A percentile compares a stretch with the other conserved stretches of the same genome.
Conservation (phyloP, 1,284 basidiomycete genomes). For the Exobasidium rhododendri region DNA sequence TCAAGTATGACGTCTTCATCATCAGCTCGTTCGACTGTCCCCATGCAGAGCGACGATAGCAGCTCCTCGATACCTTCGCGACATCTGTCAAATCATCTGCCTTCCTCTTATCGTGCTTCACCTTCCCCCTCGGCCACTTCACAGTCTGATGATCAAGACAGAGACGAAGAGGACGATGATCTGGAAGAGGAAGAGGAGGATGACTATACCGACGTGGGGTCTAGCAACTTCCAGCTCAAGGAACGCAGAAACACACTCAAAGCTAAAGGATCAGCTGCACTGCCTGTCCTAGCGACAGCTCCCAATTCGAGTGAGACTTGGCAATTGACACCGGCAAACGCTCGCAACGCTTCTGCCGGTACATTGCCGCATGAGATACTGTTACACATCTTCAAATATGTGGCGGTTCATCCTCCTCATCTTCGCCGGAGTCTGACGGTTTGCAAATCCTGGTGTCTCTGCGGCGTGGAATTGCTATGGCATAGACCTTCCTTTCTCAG, state of each 20-base stretch:
- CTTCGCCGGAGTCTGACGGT: conserved; percentile 65
- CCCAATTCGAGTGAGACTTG: conserved; percentile 18
- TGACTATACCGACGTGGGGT: conserved; percentile 36
- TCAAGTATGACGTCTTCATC: conserved; percentile 2
- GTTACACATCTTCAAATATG: conserved; percentile 83
- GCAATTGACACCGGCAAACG: conserved; percentile 16
- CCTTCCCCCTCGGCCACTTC: conserved; percentile 45
- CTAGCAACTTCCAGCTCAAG: conserved; percentile 1
- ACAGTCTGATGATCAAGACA: conserved; percentile 42
- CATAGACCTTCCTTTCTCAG: conserved; percentile 78
- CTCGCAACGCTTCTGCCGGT: conserved; percentile 22
- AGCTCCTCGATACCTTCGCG: background rate
- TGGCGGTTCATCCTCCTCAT: conserved; percentile 72
- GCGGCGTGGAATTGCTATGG: conserved; percentile 92
- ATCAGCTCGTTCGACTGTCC: background rate
- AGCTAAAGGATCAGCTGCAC: conserved; percentile 12
- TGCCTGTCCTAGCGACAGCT: background rate
- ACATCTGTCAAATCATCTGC: background rate
- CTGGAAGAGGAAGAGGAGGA: conserved; percentile 31
- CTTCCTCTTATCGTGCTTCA: conserved; percentile 20
- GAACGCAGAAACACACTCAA: conserved; percentile 14
- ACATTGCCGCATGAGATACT: conserved; percentile 81
- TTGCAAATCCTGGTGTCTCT: conserved; percentile 89
- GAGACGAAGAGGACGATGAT: conserved; percentile 36
- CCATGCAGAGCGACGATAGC: background rate